These are phyloP conservation scores for Sphagnum magellanicum DNA, from an alignment of 228 moss, liverwort and hornwort species.

Conservation along the genomic window DNA sequence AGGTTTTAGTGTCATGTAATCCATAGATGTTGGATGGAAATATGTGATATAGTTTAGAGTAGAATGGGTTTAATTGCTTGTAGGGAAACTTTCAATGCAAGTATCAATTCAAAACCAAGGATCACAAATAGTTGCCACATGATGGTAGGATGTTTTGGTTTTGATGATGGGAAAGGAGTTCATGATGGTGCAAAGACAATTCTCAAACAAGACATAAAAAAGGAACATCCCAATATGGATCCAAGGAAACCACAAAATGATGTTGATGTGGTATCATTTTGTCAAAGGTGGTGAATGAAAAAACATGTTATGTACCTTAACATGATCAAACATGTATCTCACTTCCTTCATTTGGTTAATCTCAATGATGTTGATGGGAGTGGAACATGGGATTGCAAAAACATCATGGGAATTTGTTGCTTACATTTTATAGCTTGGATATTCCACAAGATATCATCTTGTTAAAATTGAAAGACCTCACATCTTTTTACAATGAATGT, in stretches of 20 bases:
- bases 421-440: not conserved
- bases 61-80: too few species aligned
- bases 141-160: not conserved
- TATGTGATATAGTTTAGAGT: not conserved
- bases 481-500: not conserved
- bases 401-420: not conserved
- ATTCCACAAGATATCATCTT: not conserved
- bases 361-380: not conserved
- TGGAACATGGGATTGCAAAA: not conserved
- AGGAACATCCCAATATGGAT: not conserved
- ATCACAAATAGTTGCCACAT: not conserved
- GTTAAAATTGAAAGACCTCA: not conserved
- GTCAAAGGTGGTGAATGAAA: not conserved
- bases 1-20: not conserved
- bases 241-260: not conserved
- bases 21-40: not conserved
- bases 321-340: not conserved
- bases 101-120: too few species aligned
- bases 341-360: not conserved
- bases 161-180: not conserved
- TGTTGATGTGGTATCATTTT: not conserved
- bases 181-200: not conserved
- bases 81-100: too few species aligned
- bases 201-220: not conserved
- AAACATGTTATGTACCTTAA: not conserved